phyloP scores from a whole-genome alignment of 1,139 yeast species.

The Candida glucosophila region DNA sequence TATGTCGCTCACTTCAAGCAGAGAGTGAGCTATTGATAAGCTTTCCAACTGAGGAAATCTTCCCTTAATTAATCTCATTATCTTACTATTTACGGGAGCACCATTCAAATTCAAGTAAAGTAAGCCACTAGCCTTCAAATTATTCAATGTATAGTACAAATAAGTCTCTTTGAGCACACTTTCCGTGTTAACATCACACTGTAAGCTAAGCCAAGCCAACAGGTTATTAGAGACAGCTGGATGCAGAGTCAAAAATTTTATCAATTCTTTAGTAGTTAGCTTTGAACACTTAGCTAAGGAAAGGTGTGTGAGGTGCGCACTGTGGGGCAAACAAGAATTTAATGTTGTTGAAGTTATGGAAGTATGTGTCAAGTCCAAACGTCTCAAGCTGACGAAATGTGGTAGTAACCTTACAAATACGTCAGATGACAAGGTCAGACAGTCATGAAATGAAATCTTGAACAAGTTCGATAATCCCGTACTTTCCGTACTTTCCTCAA shows the following conservation, averaged over 20 bases:
- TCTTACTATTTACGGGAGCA: conserved; percentile 47
- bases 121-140: conserved; percentile 43
- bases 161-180: conserved; percentile 55
- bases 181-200: conserved; percentile 62
- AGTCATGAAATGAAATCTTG: conserved; percentile 78
- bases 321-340: conserved; percentile 35
- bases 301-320: conserved; percentile 62
- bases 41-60: conserved; percentile 51
- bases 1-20: conserved; percentile 41
- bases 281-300: conserved; percentile 74
- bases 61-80: conserved; percentile 46
- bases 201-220: conserved; percentile 69
- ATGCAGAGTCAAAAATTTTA: conserved; percentile 64
- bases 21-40: conserved; percentile 53
- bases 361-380: conserved; percentile 79
- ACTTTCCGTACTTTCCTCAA: conserved; percentile 5
- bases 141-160: conserved; percentile 47
- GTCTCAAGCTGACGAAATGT: conserved; percentile 47
- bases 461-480: conserved; percentile 21
- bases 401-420: conserved; percentile 52
- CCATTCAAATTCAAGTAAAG: conserved; percentile 68
- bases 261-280: conserved; percentile 64
- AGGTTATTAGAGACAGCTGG: conserved; percentile 54
- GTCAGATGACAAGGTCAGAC: conserved; percentile 63
- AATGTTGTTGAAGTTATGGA: conserved; percentile 55